Evolutionary conservation across 805 yeast genomes (phyloP).

Genomic region (Yarrowia bubula): DNA sequence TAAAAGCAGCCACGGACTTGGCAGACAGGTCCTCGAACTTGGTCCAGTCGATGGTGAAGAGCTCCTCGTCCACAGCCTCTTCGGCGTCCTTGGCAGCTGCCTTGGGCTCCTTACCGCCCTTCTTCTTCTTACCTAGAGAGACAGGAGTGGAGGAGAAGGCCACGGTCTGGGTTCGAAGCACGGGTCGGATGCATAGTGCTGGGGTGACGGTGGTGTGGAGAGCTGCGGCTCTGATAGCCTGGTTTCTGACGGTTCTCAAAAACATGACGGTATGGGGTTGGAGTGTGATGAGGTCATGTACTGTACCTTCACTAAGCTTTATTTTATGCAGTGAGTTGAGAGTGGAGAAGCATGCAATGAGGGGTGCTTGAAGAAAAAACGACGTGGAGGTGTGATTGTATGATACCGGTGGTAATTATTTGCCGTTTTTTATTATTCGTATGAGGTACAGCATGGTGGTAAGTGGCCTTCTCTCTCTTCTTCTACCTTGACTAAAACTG

Average conservation of each 20-base stretch:
- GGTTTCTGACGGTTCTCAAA: background rate
- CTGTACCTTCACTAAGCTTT: background rate
- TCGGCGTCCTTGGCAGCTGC: constrained; percentile 25
- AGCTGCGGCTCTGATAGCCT: background rate
- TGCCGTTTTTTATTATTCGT: too few relatives aligned
- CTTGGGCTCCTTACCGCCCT: constrained; percentile 23
- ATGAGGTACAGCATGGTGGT: too few relatives aligned
- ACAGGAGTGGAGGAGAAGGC: constrained; percentile 1
- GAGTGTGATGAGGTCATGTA: background rate
- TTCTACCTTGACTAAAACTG: background rate
- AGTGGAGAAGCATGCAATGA: background rate
- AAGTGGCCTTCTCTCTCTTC: too few relatives aligned
- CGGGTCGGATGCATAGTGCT: background rate
- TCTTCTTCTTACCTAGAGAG: constrained; percentile 21
- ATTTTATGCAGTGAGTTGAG: background rate
- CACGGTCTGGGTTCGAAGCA: constrained; percentile 1
- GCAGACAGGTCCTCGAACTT: constrained; percentile 48
- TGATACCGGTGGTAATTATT: too few relatives aligned
- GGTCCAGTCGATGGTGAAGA: constrained; percentile 34
- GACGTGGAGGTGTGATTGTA: too few relatives aligned
- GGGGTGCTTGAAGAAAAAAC: too few relatives aligned
- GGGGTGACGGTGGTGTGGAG: background rate
- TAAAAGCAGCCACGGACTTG: constrained; percentile 51
- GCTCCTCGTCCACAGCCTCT: constrained; percentile 28
- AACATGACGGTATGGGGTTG: background rate